phyloP scores from a whole-genome alignment of 495 filamentous ascomycete species.

The Lasiosphaeria miniovina region DNA sequence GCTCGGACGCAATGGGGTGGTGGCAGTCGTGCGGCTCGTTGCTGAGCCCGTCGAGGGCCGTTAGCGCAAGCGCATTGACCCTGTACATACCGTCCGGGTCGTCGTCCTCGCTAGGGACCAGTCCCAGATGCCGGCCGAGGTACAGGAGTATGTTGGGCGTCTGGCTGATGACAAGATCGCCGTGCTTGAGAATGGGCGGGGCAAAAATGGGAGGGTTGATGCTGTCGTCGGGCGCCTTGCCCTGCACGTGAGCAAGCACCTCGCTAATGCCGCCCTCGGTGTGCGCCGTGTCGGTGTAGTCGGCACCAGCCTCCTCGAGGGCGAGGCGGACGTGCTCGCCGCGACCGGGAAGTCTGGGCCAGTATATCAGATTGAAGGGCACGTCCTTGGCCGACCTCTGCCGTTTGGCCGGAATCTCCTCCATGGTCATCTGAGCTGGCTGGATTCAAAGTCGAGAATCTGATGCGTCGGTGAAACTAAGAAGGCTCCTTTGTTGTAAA shows the following conservation, averaged over 20 bases:
- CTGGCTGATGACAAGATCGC: constrained; percentile 58
- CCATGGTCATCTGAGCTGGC: background rate
- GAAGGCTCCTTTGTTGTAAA: too few relatives aligned
- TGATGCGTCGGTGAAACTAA: too few relatives aligned
- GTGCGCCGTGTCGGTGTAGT: constrained; percentile 58
- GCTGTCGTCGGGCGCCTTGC: constrained; percentile 35
- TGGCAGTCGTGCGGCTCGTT: constrained; percentile 68
- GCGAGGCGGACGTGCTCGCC: constrained; percentile 63
- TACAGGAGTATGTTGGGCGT: constrained; percentile 64
- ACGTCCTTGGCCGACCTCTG: constrained; percentile 41
- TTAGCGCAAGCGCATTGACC: constrained; percentile 57
- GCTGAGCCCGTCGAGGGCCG: constrained; percentile 61
- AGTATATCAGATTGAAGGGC: constrained; percentile 61
- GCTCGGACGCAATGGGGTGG: constrained; percentile 53
- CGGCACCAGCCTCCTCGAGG: constrained; percentile 57
- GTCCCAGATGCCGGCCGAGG: constrained; percentile 51
- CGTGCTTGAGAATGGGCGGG: constrained; percentile 58
- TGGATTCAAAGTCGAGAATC: too few relatives aligned
- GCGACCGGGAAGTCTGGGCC: constrained; percentile 61
- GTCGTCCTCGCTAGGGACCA: constrained; percentile 40
- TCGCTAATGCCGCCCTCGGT: constrained; percentile 34
- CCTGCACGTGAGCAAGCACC: constrained; percentile 35
- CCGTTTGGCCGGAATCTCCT: constrained; percentile 27
- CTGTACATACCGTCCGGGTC: constrained; percentile 48
- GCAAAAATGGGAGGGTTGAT: constrained; percentile 59